Evolutionary conservation across 2,329 filamentous ascomycete species (phyloP), one percentile per base, ranked within the genome.

Genomic region (Cryoendolithus antarcticus): DNA sequence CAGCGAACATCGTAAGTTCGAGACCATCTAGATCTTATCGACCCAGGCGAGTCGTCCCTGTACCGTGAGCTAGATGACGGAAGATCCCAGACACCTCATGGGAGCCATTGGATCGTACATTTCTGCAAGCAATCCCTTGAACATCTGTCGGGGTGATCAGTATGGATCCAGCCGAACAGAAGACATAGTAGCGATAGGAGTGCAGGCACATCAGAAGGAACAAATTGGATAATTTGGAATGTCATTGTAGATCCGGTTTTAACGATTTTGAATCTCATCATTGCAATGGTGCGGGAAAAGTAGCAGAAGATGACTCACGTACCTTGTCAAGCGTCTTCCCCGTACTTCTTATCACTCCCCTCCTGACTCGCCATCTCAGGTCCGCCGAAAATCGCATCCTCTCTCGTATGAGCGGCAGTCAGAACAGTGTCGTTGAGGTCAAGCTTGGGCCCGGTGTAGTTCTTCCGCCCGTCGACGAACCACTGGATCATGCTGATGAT

Each of bases 381-480:
- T 32, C 30, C 10, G 12, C 12, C 10, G 12, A n/a, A n/a, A 30
- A 9, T n/a, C 6, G 9, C 34, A 6, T 30, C 44, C 9, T 48
- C 49, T 2, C 38, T 38, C 10, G 44, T 53, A 12, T 47, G 36
- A 1, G 47, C 41, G 1, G 55, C 55, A 4, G 49, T 49, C 2
- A 59, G 44, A 5, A 59, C 45, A 12, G 48, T 41, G 10, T 50
- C 46, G 12, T 55, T 53, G 6, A 55, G 38, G 28, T 59, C 54
- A 19, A 58, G 38, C 39, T 50, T 52, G 4, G 66, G 70, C 0
- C 69, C 70, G 4, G 62, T 64, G 46, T 69, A 75, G 50, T 74
- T 72, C 58, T 73, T 73, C n/a, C 67, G 61, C 8, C 71, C 71
- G 45, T 75, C 72, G 4, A 74, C 51, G 35, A 72, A 55, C 72